These are phyloP conservation scores for Phaeosphaeriaceae sp. DNA, from an alignment of 2,329 filamentous ascomycete genomes.

Conservation along the genomic window DNA sequence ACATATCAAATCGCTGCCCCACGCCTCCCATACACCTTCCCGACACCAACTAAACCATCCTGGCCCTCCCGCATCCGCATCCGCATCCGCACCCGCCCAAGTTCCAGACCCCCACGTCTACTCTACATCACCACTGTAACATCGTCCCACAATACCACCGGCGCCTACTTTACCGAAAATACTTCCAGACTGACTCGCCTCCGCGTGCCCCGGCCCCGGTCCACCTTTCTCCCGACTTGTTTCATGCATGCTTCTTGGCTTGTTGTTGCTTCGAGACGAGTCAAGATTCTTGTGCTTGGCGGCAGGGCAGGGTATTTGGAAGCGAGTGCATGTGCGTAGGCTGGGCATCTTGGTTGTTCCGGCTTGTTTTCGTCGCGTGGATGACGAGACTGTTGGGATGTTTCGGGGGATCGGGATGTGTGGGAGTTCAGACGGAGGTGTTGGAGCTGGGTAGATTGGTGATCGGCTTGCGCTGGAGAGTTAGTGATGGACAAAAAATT, in stretches of 20 bases:
- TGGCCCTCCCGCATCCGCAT: neutral
- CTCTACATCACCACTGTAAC: neutral
- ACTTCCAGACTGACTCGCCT: too few relatives aligned
- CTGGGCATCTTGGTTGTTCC: neutral
- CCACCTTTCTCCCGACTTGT: neutral
- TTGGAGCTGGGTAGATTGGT: too few relatives aligned
- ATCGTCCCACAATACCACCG: neutral
- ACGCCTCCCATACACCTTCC: too few relatives aligned
- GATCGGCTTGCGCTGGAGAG: too few relatives aligned
- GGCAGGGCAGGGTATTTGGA: neutral
- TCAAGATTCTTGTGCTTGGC: conserved; percentile 12
- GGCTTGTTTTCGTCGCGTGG: neutral
- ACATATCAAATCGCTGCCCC: too few relatives aligned
- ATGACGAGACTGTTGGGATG: conserved; percentile 11
- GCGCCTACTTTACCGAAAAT: neutral
- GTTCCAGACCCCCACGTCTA: neutral
- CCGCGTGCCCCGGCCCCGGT: neutral
- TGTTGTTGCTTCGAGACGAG: conserved; percentile 1
- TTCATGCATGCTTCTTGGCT: neutral
- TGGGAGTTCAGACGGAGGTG: too few relatives aligned
- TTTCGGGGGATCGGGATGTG: neutral
- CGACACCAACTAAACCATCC: too few relatives aligned
- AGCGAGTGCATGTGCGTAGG: neutral
- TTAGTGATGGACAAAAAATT: neutral
- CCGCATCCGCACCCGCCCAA: too few relatives aligned